phyloP scores from a whole-genome alignment of 2,329 filamentous ascomycete genomes.

The Hypoxylon sp. region DNA sequence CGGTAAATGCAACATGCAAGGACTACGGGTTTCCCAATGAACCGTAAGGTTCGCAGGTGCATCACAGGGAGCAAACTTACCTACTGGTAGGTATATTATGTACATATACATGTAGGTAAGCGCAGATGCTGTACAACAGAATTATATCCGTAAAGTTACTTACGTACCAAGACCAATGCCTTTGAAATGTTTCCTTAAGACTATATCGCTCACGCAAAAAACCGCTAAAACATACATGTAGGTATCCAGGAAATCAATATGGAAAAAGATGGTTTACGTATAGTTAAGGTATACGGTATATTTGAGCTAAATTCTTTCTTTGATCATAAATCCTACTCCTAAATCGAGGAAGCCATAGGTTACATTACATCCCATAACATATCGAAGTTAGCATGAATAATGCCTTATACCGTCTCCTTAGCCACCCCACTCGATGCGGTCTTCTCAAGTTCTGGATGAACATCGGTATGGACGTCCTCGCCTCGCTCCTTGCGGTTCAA shows the following conservation, averaged over 20 bases:
- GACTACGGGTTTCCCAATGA: constrained; percentile 25
- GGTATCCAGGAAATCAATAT: background rate
- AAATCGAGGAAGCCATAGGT: background rate
- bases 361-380: background rate
- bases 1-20: constrained; percentile 32
- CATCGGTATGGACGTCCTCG: constrained; percentile 43
- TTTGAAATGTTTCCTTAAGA: background rate
- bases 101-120: no score
- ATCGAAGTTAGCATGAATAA: background rate
- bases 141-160: background rate
- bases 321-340: background rate
- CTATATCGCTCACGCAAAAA: no score
- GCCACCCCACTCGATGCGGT: constrained; percentile 22
- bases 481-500: constrained; percentile 46
- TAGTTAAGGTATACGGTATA: constrained; percentile 2
- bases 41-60: constrained; percentile 31
- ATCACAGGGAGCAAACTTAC: constrained; percentile 8
- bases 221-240: background rate
- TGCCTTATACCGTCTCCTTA: constrained; percentile 25
- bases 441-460: constrained; percentile 41
- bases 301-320: background rate
- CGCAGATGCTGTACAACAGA: no score
- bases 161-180: no score
- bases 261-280: background rate
- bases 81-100: background rate